phyloP scores from a whole-genome alignment of 148 eudicot species.

The Amaranthus palmeri region DNA sequence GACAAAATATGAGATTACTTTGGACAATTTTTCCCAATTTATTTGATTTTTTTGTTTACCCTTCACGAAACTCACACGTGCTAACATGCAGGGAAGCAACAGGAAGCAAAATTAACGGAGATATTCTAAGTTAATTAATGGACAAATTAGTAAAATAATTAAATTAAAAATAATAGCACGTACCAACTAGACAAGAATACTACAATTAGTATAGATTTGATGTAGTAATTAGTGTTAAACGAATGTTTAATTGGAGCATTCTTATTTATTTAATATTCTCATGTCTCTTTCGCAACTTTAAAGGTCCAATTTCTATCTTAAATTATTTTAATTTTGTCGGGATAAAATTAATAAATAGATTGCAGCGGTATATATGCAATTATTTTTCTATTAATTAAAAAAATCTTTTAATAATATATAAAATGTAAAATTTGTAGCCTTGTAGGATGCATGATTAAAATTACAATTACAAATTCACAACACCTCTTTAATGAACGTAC shows the following conservation, averaged over 20 bases:
- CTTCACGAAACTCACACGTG: constrained; percentile 11
- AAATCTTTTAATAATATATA: no score
- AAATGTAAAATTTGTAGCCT: no score
- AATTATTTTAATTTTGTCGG: neutral
- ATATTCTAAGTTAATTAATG: neutral
- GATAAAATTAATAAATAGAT: neutral
- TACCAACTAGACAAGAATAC: neutral
- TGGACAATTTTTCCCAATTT: no score
- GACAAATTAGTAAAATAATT: neutral
- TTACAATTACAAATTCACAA: no score
- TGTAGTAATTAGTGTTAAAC: constrained; percentile 11
- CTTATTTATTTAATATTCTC: neutral
- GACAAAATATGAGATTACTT: no score
- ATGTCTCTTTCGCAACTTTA: neutral
- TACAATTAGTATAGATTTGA: constrained; percentile 5
- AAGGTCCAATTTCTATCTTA: neutral
- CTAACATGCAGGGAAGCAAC: constrained; percentile 3
- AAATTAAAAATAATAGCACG: no score
- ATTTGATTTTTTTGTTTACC: neutral
- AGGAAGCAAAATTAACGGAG: neutral
- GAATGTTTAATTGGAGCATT: constrained; percentile 5
- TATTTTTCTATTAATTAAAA: no score
- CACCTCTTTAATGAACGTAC: no score
- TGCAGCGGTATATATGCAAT: no score
- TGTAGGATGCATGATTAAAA: no score